Evolutionary conservation across 768 basidiomycete species (phyloP).

Genomic region (Cystoderma amianthinum): DNA sequence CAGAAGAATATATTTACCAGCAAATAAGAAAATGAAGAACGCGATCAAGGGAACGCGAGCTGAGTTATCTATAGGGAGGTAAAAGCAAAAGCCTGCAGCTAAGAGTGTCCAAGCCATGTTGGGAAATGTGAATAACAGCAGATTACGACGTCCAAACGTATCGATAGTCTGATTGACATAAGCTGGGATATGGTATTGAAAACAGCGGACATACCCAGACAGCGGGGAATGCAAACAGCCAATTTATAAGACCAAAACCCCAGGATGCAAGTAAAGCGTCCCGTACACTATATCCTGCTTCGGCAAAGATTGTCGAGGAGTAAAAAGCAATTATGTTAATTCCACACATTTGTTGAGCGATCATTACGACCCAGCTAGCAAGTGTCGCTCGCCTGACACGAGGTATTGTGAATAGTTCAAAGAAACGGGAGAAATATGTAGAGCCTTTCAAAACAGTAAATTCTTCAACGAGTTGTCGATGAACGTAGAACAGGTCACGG

Average conservation of each 20-base stretch:
- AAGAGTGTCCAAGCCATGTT: slow-evolving; percentile 73
- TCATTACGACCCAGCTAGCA: slow-evolving; percentile 49
- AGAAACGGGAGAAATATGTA: slow-evolving; percentile 38
- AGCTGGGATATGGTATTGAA: neutral
- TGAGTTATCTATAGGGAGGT: slow-evolving; percentile 24
- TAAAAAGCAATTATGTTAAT: slow-evolving; percentile 81
- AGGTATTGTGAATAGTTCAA: slow-evolving; percentile 71
- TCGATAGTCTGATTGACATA: slow-evolving; percentile 45
- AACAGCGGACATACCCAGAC: slow-evolving; percentile 37
- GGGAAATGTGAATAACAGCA: slow-evolving; percentile 75
- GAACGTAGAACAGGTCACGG: slow-evolving; percentile 72
- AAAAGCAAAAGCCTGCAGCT: slow-evolving; percentile 70
- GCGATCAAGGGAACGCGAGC: slow-evolving; percentile 38
- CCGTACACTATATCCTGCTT: slow-evolving; percentile 46
- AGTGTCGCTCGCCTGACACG: slow-evolving; percentile 48
- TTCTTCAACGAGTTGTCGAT: slow-evolving; percentile 65
- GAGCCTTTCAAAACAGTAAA: slow-evolving; percentile 45
- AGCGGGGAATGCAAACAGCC: slow-evolving; percentile 60
- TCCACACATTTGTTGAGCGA: slow-evolving; percentile 80
- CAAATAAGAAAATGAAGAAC: slow-evolving; percentile 36
- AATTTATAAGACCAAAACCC: slow-evolving; percentile 65
- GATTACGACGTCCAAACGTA: slow-evolving; percentile 72
- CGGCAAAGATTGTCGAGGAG: slow-evolving; percentile 65
- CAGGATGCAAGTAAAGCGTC: slow-evolving; percentile 58
- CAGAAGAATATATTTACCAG: slow-evolving; percentile 21